Evolutionary conservation across 2,329 filamentous ascomycete species (phyloP), one percentile per base, ranked within the genome.

Genomic region (Pezicula neosporulosa): DNA sequence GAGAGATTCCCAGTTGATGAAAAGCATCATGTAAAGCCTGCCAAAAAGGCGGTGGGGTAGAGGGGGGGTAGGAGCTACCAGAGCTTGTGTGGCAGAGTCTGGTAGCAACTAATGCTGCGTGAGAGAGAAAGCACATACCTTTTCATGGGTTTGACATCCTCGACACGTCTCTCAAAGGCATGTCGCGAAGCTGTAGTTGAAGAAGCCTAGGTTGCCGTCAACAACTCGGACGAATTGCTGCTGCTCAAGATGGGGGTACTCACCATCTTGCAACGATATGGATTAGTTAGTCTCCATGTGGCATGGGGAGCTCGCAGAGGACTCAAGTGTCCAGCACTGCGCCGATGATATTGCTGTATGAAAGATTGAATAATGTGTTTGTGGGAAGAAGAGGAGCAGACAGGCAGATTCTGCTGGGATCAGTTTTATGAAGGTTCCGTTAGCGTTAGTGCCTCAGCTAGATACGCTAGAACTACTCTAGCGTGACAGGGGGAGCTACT

Each of bases 1-100:
- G 94, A 99, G 95, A 99, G 94, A 99, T 99, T 99, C 94, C 94
- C 94, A 99, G 96, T 89, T 86, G 64, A 85, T 80, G 75, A 74
- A 80, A 77, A 89, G 95, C 92, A 96, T 96, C 78, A 83, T 77
- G 63, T 75, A 66, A 63, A 65, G 69, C 61, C 65, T 65, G 64
- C 59, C 30, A 64, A 56, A 24, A 30, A 47, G 49, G 65, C 44
- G 55, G 51, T 39, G 37, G 12, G 15, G 37, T 13, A 39, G n/a
- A 33, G 37, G 6, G 19, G 37, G 6, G 19, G 8, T 39, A 13
- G 37, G 3, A 9, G 18, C n/a, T 16, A 39, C 18, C 37, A 16
- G 37, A 19, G n/a, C n/a, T 39, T 19, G 37, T 13, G 4, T 16
- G 38, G 9, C 12, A 16, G 38, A 16, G 18, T 18, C 38, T 18